Evolutionary conservation across 805 yeast species (phyloP).

Genomic region (Jamesozyma spencerorum): DNA sequence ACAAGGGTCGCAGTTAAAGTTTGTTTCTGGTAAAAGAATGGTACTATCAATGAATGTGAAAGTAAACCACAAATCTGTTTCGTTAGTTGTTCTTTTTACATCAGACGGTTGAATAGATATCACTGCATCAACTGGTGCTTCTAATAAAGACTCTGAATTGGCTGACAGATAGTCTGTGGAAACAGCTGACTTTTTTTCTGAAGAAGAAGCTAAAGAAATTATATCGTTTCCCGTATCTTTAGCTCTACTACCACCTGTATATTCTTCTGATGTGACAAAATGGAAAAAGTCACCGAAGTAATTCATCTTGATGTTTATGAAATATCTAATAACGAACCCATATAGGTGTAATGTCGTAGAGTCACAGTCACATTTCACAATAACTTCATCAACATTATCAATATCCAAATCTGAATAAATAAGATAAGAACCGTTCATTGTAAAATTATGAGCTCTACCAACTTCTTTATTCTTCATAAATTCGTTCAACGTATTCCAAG

Average conservation of each 20-base stretch:
- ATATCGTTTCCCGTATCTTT: not conserved
- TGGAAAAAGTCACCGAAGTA: constrained; percentile 83
- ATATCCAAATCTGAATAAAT: constrained; percentile 50
- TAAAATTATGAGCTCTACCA: constrained; percentile 60
- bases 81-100: constrained; percentile 49
- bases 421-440: constrained; percentile 55
- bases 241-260: constrained; percentile 29
- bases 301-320: constrained; percentile 72
- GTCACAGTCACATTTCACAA: constrained; percentile 55
- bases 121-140: not conserved
- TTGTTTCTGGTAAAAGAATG: constrained; percentile 59
- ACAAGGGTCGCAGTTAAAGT: constrained; percentile 57
- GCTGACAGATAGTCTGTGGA: not conserved
- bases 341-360: constrained; percentile 61
- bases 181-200: not conserved
- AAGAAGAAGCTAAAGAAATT: not conserved
- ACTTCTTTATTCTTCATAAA: constrained; percentile 54
- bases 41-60: constrained; percentile 65
- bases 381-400: constrained; percentile 59
- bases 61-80: constrained; percentile 65
- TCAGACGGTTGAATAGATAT: constrained; percentile 9
- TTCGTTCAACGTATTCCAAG: constrained; percentile 81
- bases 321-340: constrained; percentile 69
- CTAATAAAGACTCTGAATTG: too few species aligned
- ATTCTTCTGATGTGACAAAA: constrained; percentile 82